Conservation (phyloP, 306 rosid genomes). For the Pterocarpus macrocarpus region DNA sequence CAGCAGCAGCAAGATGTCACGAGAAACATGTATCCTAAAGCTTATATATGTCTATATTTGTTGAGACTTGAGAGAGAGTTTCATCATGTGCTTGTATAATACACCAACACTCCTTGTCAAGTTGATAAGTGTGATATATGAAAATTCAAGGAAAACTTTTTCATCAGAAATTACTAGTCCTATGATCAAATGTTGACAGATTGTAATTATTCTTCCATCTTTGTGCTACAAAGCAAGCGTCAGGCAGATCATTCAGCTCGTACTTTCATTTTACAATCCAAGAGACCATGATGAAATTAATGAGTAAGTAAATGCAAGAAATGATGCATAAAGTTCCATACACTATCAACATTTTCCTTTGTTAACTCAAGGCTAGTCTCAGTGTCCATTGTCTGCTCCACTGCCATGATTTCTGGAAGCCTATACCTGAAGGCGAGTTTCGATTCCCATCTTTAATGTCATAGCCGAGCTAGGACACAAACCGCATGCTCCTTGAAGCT, state of each 20-base stretch:
- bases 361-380: conserved; percentile 90
- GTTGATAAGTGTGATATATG: conserved; percentile 3
- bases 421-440: conserved; percentile 86
- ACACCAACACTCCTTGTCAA: neutral
- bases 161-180: neutral
- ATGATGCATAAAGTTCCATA: conserved; percentile 42
- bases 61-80: neutral
- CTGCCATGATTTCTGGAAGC: conserved; percentile 89
- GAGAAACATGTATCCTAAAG: conserved; percentile 29
- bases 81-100: conserved; percentile 28
- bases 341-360: conserved; percentile 88
- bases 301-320: conserved; percentile 39
- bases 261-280: neutral
- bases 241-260: conserved; percentile 6
- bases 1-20: conserved; percentile 16
- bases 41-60: neutral
- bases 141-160: conserved; percentile 1
- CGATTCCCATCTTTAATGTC: conserved; percentile 96
- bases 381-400: conserved; percentile 86
- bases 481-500: conserved; percentile 97
- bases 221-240: neutral
- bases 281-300: conserved; percentile 22
- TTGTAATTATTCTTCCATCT: neutral
- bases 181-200: neutral
- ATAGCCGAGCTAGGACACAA: conserved; percentile 97